Base-by-base conservation (phyloP, 176 grass and related monocot species). In the Typha latifolia region DNA sequence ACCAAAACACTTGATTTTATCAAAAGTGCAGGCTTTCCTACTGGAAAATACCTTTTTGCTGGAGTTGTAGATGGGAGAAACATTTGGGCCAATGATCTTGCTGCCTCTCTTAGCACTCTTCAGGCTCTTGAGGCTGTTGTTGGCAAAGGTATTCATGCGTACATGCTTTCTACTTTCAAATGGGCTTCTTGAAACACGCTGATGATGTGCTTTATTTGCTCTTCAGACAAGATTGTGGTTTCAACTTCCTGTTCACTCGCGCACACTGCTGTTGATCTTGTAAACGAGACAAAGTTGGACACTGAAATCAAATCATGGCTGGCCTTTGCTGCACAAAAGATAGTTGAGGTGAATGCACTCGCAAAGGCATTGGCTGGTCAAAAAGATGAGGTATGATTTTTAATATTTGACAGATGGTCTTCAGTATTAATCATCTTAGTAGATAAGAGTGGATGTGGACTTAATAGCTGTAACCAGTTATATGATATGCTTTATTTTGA, bases 61-160 rank as follows among this genome's bases (percentile, higher is more conserved):
- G 91, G 91, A 84, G 84, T 96, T 64, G 91, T 96, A 22, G 91
- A 96, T 90, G 91, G 91, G 8, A 83, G 91, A 56, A 96, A 96
- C 77, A 96, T 96, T 56, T 96, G 91, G 87, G 91, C 91, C 26
- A 88, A 96, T 79, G 91, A 96, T 62, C 81, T 96, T 68, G 81
- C 84, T 56, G 73, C 87, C 75, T 90, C 91, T 78, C 82, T 87
- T 15, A 80, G 51, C 53, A 82, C 82, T 80, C 91, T 96, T 31
- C 57, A 75, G 75, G 59, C 84, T 67, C 91, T 90, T 14, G 91
- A 96, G 69, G 56, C 87, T 78, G 27, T 90, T 78, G 84, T 85
- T 73, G 87, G 92, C 21, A 91, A 91, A 86, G 91, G 91, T 96
- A 84, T 80, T 57, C 37, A 43, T 84, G 16, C 32, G 27, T 56